phyloP scores from a whole-genome alignment of 805 yeast genomes.

The Metschnikowia noctiluminum region DNA sequence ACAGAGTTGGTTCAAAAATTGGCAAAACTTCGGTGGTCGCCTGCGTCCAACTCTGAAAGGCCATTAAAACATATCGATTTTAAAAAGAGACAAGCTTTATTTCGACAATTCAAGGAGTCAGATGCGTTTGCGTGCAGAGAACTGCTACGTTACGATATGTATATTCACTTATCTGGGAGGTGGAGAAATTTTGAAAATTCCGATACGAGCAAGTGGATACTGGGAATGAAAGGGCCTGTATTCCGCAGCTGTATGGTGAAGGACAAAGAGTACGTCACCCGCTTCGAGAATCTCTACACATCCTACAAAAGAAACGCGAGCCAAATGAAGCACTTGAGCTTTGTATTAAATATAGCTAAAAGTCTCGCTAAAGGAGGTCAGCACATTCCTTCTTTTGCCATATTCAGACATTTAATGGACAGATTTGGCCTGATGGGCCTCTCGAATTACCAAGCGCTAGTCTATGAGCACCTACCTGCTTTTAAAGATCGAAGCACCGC shows the following conservation, averaged over 20 bases:
- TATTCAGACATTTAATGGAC: slow-evolving; percentile 26
- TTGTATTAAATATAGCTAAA: slow-evolving; percentile 12
- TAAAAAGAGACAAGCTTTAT: slow-evolving; percentile 2
- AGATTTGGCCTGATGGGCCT: slow-evolving; percentile 22
- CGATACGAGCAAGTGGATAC: slow-evolving; percentile 24
- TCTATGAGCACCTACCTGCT: slow-evolving; percentile 25
- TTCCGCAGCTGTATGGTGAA: slow-evolving; percentile 15
- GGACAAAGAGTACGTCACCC: slow-evolving; percentile 22
- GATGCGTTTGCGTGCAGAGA: slow-evolving; percentile 24
- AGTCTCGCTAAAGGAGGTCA: slow-evolving; percentile 12
- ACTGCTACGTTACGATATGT: slow-evolving; percentile 23
- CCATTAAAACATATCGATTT: slow-evolving; percentile 1
- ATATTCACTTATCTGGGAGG: slow-evolving; percentile 29
- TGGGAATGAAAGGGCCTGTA: slow-evolving; percentile 12
- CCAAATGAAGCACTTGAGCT: slow-evolving; percentile 10
- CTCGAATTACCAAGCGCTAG: slow-evolving; percentile 26
- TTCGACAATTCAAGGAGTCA: slow-evolving; percentile 11
- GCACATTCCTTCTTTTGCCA: slow-evolving; percentile 23
- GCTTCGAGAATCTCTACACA: slow-evolving; percentile 18
- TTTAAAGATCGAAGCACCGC: slow-evolving; percentile 21
- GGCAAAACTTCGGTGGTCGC: background rate
- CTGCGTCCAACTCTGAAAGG: background rate
- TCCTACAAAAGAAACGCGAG: slow-evolving; percentile 12
- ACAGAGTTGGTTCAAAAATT: slow-evolving; percentile 19
- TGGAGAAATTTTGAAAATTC: slow-evolving; percentile 31